These are phyloP conservation scores for Austroboletus eburneus DNA, from an alignment of 768 basidiomycete species.

Conservation along the genomic window DNA sequence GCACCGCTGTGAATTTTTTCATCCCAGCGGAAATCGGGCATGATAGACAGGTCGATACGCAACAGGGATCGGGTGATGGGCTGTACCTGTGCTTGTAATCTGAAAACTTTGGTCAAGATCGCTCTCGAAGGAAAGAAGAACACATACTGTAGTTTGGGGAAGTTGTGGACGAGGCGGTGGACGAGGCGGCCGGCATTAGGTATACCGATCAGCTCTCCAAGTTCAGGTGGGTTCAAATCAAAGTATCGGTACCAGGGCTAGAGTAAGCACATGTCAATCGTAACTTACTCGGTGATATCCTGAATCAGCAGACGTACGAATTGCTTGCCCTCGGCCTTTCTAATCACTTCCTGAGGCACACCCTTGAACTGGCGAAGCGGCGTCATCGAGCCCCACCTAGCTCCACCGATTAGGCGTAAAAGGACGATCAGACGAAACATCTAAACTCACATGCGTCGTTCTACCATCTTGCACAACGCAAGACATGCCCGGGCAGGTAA, in stretches of 20 bases:
- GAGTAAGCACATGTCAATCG: background rate
- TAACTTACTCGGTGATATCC: background rate
- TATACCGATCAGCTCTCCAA: conserved; percentile 92
- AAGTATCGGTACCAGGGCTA: conserved; percentile 98
- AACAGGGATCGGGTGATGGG: conserved; percentile 93
- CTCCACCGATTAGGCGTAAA: background rate
- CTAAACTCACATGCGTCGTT: conserved; percentile 65
- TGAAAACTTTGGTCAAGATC: conserved; percentile 23
- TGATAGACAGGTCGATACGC: conserved; percentile 88
- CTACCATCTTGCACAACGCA: conserved; percentile 95
- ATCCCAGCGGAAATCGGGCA: conserved; percentile 99
- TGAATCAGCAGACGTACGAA: conserved; percentile 55
- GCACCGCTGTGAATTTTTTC: conserved; percentile 86
- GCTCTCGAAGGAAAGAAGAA: background rate
- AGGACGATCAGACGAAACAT: background rate
- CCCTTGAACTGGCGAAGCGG: conserved; percentile 94
- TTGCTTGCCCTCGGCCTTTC: conserved; percentile 95
- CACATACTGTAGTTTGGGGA: conserved; percentile 88
- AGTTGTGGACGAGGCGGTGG: conserved; percentile 89
- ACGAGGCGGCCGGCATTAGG: conserved; percentile 91
- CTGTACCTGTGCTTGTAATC: conserved; percentile 92
- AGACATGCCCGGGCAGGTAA: conserved; percentile 87
- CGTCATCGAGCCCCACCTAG: conserved; percentile 97
- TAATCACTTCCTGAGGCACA: conserved; percentile 77
- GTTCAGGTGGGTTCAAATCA: conserved; percentile 85